Evolutionary conservation across 176 grass and related monocot genomes (phyloP), one percentile per base, ranked within the genome.

Genomic region (Oryza meridionalis): DNA sequence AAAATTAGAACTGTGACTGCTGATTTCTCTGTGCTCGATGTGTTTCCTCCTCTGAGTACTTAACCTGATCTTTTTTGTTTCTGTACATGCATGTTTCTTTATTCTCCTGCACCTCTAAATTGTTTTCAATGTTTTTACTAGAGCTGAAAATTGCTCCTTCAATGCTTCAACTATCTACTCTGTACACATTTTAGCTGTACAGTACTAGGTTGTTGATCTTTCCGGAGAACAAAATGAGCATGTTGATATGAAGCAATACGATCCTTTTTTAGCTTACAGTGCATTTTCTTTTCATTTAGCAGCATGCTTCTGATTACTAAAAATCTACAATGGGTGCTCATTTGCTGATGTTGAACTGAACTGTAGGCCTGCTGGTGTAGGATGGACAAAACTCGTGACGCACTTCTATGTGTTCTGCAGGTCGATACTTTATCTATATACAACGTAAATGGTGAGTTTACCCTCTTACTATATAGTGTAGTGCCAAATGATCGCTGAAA

Each of bases 391-490:
- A 90, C 92, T 74, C 65, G 89, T 73, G 93, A 98, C 67, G 91
- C 96, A 26, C 88, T 98, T 88, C 85, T 98, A 33, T 93, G 96
- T 70, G 96, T 94, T 76, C 89, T 98, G 27, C 96, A 95, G 86
- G 80, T 84, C 66, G 93, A 95, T 84, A 90, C 87, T 76, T 86
- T 98, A 86, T 95, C 96, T 70, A 81, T 98, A 82, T 98, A 93
- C 78, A 89, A 85, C 79, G 76, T 90, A 67, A 88, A 90, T 73
- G 90, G 92, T 92, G 49, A 90, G 88, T 68, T 73, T 82, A 77
- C 10, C 58, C 32, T 33, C 68, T 72, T 42, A 10, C 74, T 71
- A 59, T 75, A 59, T 77, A 46, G 55, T 77, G 78, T 67, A 46
- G 72, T 25, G 17, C 43, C 12, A 11, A 84, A 58, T 83, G 35